A percentile compares a stretch with the other conserved stretches of the same genome.
These are phyloP conservation scores for Dichotomocladium elegans DNA, from an alignment of 371 early-diverging fungal genomes.

Conservation along the genomic window DNA sequence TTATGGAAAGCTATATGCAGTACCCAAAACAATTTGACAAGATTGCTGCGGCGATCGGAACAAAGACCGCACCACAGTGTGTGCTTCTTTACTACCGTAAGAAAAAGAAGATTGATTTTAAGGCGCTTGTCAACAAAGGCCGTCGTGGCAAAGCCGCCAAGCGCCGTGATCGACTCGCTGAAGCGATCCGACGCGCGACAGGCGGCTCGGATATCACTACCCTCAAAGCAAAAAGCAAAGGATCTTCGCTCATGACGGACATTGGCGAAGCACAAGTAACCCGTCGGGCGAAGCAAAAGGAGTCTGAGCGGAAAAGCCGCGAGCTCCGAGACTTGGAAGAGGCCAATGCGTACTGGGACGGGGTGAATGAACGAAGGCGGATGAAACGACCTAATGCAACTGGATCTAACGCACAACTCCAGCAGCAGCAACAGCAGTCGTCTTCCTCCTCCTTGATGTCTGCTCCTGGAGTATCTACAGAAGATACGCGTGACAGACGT, in stretches of 20 bases:
- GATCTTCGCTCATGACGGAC: slow-evolving; percentile 60
- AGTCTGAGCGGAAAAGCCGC: slow-evolving; percentile 36
- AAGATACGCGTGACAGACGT: slow-evolving; percentile 9
- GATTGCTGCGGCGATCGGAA: slow-evolving; percentile 71
- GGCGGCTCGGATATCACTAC: slow-evolving; percentile 20
- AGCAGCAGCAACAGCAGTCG: not conserved
- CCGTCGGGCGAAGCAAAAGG: slow-evolving; percentile 45
- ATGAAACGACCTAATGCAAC: slow-evolving; percentile 5
- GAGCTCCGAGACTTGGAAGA: slow-evolving; percentile 42
- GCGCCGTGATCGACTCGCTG: slow-evolving; percentile 37
- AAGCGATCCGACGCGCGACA: slow-evolving; percentile 41
- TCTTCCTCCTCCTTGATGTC: not conserved
- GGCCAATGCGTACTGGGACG: slow-evolving; percentile 38
- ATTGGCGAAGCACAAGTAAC: slow-evolving; percentile 59
- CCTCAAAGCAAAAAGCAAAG: slow-evolving; percentile 53
- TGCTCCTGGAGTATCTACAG: not conserved
- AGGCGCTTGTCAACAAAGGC: slow-evolving; percentile 60
- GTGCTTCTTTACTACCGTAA: slow-evolving; percentile 91
- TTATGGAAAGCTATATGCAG: slow-evolving; percentile 72
- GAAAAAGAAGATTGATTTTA: slow-evolving; percentile 82
- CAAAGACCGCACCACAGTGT: slow-evolving; percentile 82
- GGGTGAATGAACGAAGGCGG: slow-evolving; percentile 32
- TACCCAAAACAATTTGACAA: slow-evolving; percentile 91
- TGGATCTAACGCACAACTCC: not conserved
- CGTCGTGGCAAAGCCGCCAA: slow-evolving; percentile 45